phyloP scores from a whole-genome alignment of 2,329 filamentous ascomycete species.

The Cordyceps tenuipes region DNA sequence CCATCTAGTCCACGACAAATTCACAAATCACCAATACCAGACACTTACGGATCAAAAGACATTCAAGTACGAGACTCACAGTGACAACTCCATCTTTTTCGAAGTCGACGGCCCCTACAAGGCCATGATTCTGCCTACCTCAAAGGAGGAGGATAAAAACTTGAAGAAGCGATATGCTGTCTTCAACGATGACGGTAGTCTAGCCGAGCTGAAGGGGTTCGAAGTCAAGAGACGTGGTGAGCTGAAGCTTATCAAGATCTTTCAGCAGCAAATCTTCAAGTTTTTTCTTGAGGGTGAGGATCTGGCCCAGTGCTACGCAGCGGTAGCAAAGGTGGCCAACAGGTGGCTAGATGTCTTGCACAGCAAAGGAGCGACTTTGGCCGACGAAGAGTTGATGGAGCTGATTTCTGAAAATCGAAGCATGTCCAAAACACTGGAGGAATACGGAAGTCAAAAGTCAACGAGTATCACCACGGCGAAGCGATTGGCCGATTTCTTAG shows the following conservation, averaged over 20 bases:
- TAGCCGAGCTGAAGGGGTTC: conserved; percentile 94
- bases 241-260: conserved; percentile 98
- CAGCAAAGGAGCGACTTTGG: conserved; percentile 77
- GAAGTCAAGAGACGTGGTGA: conserved; percentile 97
- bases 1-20: conserved; percentile 86
- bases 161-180: conserved; percentile 98
- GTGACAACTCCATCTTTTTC: conserved; percentile 99
- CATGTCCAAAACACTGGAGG: conserved; percentile 94
- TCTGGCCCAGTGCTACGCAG: conserved; percentile 77
- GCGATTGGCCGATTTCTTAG: conserved; percentile 88
- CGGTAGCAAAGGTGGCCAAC: conserved; percentile 92
- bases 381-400: conserved; percentile 95
- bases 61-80: conserved; percentile 91
- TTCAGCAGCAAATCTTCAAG: conserved; percentile 98
- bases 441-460: conserved; percentile 92
- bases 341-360: conserved; percentile 94
- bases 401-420: conserved; percentile 99
- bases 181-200: conserved; percentile 93
- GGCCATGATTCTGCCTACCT: conserved; percentile 94
- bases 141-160: conserved; percentile 98
- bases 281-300: conserved; percentile 93
- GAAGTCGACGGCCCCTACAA: conserved; percentile 97
- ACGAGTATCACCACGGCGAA: conserved; percentile 98
- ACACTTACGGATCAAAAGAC: conserved; percentile 69
- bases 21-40: conserved; percentile 97